Evolutionary conservation across 768 basidiomycete species (phyloP).

Genomic region (Xerocomellus intermedius): DNA sequence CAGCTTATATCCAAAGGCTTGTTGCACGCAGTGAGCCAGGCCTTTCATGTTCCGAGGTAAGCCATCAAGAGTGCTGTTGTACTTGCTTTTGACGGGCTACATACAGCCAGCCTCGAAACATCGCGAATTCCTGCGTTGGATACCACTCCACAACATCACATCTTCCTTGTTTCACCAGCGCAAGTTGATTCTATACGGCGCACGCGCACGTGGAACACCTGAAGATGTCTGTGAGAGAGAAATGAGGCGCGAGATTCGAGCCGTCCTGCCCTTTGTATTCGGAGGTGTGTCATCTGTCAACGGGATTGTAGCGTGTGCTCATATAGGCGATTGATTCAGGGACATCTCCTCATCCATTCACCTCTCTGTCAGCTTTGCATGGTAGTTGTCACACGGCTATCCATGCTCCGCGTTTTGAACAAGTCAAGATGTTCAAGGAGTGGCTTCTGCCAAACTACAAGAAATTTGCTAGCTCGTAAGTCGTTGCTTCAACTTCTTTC

Average conservation of each 20-base stretch:
- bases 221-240: conserved; percentile 70
- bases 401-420: conserved; percentile 67
- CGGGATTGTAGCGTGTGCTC: neutral
- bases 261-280: conserved; percentile 65
- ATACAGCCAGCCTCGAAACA: conserved; percentile 52
- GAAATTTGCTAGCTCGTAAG: conserved; percentile 52
- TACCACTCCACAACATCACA: conserved; percentile 62
- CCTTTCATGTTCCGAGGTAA: conserved; percentile 52
- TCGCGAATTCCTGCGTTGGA: conserved; percentile 65
- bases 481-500: neutral
- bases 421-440: conserved; percentile 63
- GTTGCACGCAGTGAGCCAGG: conserved; percentile 75
- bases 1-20: conserved; percentile 74
- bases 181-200: conserved; percentile 66
- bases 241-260: conserved; percentile 68
- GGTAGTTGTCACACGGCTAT: conserved; percentile 46
- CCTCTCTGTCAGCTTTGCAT: conserved; percentile 41
- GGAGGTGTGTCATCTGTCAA: conserved; percentile 41
- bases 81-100: neutral
- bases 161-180: conserved; percentile 66
- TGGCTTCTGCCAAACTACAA: conserved; percentile 76
- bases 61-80: conserved; percentile 4
- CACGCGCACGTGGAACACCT: conserved; percentile 63
- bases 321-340: conserved; percentile 32
- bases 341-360: conserved; percentile 19